These are phyloP conservation scores for Vitis riparia DNA, from an alignment of 164 flowering plant species.

Conservation along the genomic window DNA sequence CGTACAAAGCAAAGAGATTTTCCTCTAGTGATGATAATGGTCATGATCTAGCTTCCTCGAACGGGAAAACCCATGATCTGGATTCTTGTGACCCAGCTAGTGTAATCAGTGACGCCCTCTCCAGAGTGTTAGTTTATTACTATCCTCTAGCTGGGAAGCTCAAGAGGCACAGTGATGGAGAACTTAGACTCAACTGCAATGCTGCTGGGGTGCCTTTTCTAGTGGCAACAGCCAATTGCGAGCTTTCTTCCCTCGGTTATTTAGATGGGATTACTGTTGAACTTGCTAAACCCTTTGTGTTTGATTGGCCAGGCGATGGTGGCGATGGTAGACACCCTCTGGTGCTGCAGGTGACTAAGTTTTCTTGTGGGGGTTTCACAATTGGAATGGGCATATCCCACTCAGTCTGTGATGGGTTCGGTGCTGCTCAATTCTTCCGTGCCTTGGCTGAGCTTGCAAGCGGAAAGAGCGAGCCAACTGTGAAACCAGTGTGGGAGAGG, in stretches of 20 bases:
- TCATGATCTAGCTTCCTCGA: background rate
- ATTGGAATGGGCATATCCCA: slow-evolving; percentile 34
- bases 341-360: slow-evolving; percentile 32
- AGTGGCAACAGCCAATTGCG: slow-evolving; percentile 22
- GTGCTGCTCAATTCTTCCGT: slow-evolving; percentile 30
- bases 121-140: slow-evolving; percentile 29
- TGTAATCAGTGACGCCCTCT: slow-evolving; percentile 30
- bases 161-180: slow-evolving; percentile 17
- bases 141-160: slow-evolving; percentile 39
- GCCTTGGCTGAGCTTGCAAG: slow-evolving; percentile 28
- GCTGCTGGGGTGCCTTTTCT: slow-evolving; percentile 30
- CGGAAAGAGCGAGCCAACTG: slow-evolving; percentile 19
- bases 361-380: slow-evolving; percentile 35
- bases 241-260: slow-evolving; percentile 25
- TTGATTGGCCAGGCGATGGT: slow-evolving; percentile 2
- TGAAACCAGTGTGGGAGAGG: slow-evolving; percentile 33
- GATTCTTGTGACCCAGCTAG: slow-evolving; percentile 22
- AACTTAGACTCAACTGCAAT: slow-evolving; percentile 20
- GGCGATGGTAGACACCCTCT: slow-evolving; percentile 15
- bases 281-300: slow-evolving; percentile 12
- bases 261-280: slow-evolving; percentile 19
- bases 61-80: background rate
- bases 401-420: slow-evolving; percentile 35
- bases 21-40: no score
- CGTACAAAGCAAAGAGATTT: slow-evolving; percentile 13